Evolutionary conservation across 2,329 filamentous ascomycete species (phyloP).

Genomic region (Elsinoe necatrix): DNA sequence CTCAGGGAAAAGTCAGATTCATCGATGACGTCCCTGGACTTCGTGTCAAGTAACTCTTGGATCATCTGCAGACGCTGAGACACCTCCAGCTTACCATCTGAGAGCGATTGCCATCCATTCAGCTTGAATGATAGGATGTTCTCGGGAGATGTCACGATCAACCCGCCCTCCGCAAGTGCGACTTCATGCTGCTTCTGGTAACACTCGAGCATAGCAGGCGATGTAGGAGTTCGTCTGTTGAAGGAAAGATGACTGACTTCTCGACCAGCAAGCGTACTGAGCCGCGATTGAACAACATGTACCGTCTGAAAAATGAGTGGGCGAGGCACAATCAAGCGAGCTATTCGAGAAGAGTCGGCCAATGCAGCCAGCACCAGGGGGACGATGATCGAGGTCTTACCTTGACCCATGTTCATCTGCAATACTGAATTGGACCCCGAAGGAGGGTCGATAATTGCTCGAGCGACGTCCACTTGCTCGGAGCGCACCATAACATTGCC

Average conservation of each 20-base stretch:
- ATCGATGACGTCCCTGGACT: slow-evolving; percentile 54
- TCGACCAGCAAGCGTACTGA: slow-evolving; percentile 48
- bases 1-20: slow-evolving; percentile 46
- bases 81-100: slow-evolving; percentile 37
- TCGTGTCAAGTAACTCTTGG: slow-evolving; percentile 43
- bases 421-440: slow-evolving; percentile 37
- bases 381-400: slow-evolving; percentile 61
- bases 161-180: slow-evolving; percentile 37
- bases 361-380: slow-evolving; percentile 50
- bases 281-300: slow-evolving; percentile 46
- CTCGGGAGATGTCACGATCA: slow-evolving; percentile 55
- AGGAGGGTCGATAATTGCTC: slow-evolving; percentile 42
- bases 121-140: slow-evolving; percentile 58
- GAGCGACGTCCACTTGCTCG: slow-evolving; percentile 51
- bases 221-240: slow-evolving; percentile 42
- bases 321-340: slow-evolving; percentile 49
- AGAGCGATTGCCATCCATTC: slow-evolving; percentile 50
- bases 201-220: slow-evolving; percentile 23
- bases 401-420: slow-evolving; percentile 65
- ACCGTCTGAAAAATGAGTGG: slow-evolving; percentile 50
- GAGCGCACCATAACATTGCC: slow-evolving; percentile 52
- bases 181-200: slow-evolving; percentile 36
- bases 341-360: slow-evolving; percentile 36
- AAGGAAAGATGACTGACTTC: slow-evolving; percentile 51
- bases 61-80: slow-evolving; percentile 43